Evolutionary conservation across 108 stramenopile genomes (phyloP).

Genomic region (Cyclotella kingstonii): DNA sequence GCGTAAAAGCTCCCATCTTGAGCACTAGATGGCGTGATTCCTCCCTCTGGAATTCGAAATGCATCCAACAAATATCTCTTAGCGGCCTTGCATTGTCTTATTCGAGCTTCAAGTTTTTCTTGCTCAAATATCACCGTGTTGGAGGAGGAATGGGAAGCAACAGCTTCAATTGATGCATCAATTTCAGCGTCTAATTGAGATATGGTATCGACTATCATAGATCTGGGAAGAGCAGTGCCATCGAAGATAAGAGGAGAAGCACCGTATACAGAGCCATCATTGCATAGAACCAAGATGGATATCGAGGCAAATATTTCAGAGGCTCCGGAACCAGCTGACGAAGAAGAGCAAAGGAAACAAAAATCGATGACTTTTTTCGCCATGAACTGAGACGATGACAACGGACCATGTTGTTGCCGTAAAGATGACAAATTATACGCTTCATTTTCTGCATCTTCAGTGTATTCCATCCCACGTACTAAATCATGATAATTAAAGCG

Average conservation of each 20-base stretch:
- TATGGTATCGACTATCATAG: constrained; percentile 33
- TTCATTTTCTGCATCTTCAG: constrained; percentile 26
- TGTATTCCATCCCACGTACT: constrained; percentile 13
- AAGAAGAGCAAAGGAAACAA: constrained; percentile 27
- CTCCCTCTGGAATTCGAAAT: constrained; percentile 17
- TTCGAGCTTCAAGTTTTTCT: constrained; percentile 22
- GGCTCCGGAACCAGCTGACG: not conserved
- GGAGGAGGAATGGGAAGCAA: not conserved
- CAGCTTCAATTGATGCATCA: constrained; percentile 11
- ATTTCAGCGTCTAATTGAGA: constrained; percentile 27
- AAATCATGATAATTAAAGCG: constrained; percentile 23
- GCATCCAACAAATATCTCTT: constrained; percentile 32
- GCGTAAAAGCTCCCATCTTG: constrained; percentile 25
- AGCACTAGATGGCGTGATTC: not conserved
- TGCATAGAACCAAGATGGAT: constrained; percentile 51
- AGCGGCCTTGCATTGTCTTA: constrained; percentile 35
- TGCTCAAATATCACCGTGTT: constrained; percentile 22
- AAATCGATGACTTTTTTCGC: constrained; percentile 22
- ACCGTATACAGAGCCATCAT: constrained; percentile 53
- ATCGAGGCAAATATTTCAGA: constrained; percentile 22
- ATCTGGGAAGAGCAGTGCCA: constrained; percentile 53
- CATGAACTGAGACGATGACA: not conserved
- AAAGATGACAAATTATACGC: constrained; percentile 14
- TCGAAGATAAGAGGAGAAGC: constrained; percentile 74
- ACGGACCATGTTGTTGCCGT: not conserved